Percentiles rank a stretch among this genome's conserved stretches.
phyloP scores from a whole-genome alignment of 768 basidiomycete species.

The Fomitopsis pulvina region DNA sequence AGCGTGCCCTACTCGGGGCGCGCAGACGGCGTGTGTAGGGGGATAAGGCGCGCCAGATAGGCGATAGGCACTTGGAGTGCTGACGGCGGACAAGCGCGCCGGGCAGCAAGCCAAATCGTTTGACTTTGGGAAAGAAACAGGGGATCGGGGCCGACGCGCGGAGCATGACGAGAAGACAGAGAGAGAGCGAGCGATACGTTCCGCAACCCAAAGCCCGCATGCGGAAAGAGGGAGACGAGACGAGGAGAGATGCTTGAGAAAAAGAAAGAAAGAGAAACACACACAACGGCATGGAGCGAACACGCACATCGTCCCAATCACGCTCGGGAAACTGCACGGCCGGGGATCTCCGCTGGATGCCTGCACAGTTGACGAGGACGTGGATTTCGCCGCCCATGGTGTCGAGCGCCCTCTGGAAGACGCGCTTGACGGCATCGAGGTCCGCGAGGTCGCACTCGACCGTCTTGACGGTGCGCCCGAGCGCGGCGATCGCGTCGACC shows the following conservation, averaged over 20 bases:
- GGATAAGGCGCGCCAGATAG: background rate
- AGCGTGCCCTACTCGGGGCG: background rate
- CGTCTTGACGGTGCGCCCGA: slow-evolving; percentile 32
- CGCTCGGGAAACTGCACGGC: slow-evolving; percentile 58
- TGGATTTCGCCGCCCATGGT: slow-evolving; percentile 48
- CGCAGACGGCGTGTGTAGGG: background rate
- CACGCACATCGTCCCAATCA: slow-evolving; percentile 67
- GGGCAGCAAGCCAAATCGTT: background rate
- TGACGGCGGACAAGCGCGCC: background rate
- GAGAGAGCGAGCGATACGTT: background rate
- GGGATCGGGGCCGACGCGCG: slow-evolving; percentile 8
- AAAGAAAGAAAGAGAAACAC: background rate
- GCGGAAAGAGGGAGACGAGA: background rate
- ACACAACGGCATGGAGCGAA: slow-evolving; percentile 5
- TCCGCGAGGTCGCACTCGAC: slow-evolving; percentile 54
- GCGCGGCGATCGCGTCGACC: slow-evolving; percentile 28
- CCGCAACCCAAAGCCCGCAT: slow-evolving; percentile 8
- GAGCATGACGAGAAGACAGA: slow-evolving; percentile 7
- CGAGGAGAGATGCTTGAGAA: slow-evolving; percentile 8
- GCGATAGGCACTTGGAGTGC: background rate
- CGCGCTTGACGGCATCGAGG: slow-evolving; percentile 38
- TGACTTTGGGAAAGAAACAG: background rate
- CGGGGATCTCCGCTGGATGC: slow-evolving; percentile 52
- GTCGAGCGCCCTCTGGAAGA: slow-evolving; percentile 44
- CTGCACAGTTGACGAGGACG: slow-evolving; percentile 65